These are phyloP conservation scores for Eutrema yunnanense DNA, from an alignment of 345 rosid species.

Conservation along the genomic window DNA sequence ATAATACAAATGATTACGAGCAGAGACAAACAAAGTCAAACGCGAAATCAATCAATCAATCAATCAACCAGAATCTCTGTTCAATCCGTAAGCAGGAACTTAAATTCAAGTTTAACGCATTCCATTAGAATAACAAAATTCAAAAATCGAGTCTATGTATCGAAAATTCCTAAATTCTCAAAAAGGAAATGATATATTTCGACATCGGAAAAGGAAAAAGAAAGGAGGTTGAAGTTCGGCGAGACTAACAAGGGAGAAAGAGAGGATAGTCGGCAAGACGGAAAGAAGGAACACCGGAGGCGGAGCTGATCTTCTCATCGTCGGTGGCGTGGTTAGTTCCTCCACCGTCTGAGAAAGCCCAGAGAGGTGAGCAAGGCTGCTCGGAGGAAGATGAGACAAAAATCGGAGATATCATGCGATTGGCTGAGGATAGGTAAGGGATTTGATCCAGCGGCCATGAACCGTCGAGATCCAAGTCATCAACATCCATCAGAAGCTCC, in stretches of 20 bases:
- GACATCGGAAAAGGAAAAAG: background rate
- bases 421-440: slow-evolving; percentile 35
- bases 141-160: background rate
- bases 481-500: slow-evolving; percentile 47
- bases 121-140: background rate
- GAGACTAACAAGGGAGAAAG: slow-evolving; percentile 52
- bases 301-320: slow-evolving; percentile 34
- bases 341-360: slow-evolving; percentile 68
- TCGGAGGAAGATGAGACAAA: slow-evolving; percentile 41
- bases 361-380: slow-evolving; percentile 80
- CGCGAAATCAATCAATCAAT: slow-evolving; percentile 18
- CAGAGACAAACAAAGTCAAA: slow-evolving; percentile 24
- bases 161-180: background rate
- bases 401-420: slow-evolving; percentile 52
- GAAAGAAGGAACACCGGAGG: slow-evolving; percentile 22
- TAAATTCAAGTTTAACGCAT: background rate
- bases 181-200: background rate
- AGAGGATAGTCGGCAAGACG: slow-evolving; percentile 45
- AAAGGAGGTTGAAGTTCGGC: background rate
- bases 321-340: background rate
- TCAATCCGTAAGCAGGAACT: background rate
- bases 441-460: slow-evolving; percentile 80
- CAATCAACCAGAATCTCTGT: slow-evolving; percentile 1
- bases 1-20: background rate
- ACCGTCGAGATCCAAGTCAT: slow-evolving; percentile 62